Evolutionary conservation across 108 stramenopile species (phyloP), one percentile per base, ranked within the genome.

Genomic region (Cyclostephanos invisitatus): DNA sequence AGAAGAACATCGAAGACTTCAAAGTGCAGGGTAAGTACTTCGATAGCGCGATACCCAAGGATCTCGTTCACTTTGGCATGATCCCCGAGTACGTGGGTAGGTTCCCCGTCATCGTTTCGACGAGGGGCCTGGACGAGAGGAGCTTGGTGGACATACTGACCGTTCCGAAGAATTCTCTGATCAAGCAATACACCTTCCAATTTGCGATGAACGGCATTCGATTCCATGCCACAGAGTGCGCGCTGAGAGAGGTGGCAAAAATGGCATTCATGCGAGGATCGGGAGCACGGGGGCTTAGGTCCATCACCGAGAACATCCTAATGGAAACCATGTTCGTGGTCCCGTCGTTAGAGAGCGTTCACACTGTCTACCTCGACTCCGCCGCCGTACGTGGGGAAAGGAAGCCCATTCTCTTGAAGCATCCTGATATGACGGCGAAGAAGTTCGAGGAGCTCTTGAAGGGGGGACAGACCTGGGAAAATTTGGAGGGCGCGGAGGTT

Each of bases 1-100:
- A 91, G 67, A 91, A 89, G 72, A 85, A 94, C 40, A 74, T 92
- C 25, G 83, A 93, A n/a, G 87, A 97, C 70, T 92, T 87, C 56
- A 86, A 89, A 62, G 86, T 94, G 20, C 91, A 94, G 67, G 94
- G 91, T 1, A 86, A 85, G 40, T 93, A 91, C 74, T 96, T 97
- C 69, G 89, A 96, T 58, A 85, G 77, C 62, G 96, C 92, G 47
- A 92, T 96, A 77, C 98, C 98, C 37, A 92, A 90, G 68, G 98
- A 98, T 84, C 83, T 98, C 49, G 89, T 96, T 17, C 83, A 88
- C 36, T 98, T 82, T 68, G 98, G 97, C 8, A 96, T 98, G 86
- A 98, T 98, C 64, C 98, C 98, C 20, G 98, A 98, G 75, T 98
- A 98, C 56, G 87, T 98, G 36, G 98, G 98, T 18, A 90, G 98